Percentiles rank a stretch among this genome's conserved stretches.
Evolutionary conservation across 164 flowering plant genomes (phyloP).

Genomic region (Litsea cubeba): DNA sequence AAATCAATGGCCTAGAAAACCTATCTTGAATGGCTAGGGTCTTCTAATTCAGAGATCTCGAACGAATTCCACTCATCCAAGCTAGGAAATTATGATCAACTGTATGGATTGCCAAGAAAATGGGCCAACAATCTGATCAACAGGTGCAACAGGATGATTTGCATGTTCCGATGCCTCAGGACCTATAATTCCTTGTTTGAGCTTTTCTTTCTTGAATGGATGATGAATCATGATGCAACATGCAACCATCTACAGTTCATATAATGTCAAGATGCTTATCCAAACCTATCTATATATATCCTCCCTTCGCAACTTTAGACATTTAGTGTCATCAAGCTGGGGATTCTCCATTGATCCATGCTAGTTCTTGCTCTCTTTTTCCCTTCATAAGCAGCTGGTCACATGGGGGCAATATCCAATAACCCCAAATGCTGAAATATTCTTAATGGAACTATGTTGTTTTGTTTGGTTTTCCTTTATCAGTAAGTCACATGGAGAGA

Average conservation of each 20-base stretch:
- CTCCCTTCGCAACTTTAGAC: not conserved
- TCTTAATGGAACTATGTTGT: constrained; percentile 1
- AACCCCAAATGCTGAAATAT: not conserved
- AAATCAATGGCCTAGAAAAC: too few relatives aligned
- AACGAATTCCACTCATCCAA: too few relatives aligned
- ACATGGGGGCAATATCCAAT: not conserved
- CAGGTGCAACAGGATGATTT: not conserved
- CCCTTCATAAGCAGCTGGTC: not conserved
- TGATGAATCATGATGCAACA: not conserved
- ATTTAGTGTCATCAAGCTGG: not conserved
- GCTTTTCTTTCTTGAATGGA: too few relatives aligned
- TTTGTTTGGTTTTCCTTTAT: not conserved
- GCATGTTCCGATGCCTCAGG: not conserved
- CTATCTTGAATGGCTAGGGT: too few relatives aligned
- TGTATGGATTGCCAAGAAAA: too few relatives aligned
- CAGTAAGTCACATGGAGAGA: not conserved
- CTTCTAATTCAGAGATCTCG: too few relatives aligned
- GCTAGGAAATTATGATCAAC: too few relatives aligned
- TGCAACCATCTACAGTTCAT: too few relatives aligned
- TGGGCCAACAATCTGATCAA: too few relatives aligned
- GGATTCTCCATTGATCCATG: not conserved
- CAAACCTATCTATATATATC: constrained; percentile 14
- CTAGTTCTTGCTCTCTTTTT: not conserved
- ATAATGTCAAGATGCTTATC: constrained; percentile 5
- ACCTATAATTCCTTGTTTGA: not conserved